phyloP scores from a whole-genome alignment of 176 grass and related monocot species.

The Eremochloa ophiuroides region DNA sequence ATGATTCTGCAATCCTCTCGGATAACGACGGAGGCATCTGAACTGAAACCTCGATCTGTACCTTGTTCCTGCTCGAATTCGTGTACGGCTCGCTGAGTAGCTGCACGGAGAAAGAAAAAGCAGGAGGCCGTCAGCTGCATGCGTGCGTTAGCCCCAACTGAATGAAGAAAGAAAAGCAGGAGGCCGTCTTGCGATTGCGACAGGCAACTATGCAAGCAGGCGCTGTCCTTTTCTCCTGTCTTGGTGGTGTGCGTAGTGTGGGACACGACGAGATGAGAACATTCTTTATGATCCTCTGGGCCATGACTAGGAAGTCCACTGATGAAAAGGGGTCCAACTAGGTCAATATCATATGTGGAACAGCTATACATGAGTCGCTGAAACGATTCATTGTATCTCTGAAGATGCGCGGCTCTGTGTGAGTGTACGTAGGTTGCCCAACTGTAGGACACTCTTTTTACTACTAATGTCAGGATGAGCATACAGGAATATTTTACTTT shows the following conservation, averaged over 20 bases:
- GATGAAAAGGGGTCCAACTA: conserved; percentile 30
- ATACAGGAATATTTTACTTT: conserved; percentile 24
- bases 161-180: neutral
- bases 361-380: conserved; percentile 38
- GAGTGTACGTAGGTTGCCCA: neutral
- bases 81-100: conserved; percentile 89
- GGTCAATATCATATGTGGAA: conserved; percentile 54
- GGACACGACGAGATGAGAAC: conserved; percentile 35
- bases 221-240: conserved; percentile 45
- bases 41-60: conserved; percentile 5
- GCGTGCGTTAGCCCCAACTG: neutral
- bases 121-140: conserved; percentile 18
- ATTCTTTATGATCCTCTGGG: conserved; percentile 44
- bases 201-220: neutral
- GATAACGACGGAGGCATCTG: neutral
- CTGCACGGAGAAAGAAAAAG: conserved; percentile 49
- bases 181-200: conserved; percentile 18
- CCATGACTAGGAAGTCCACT: conserved; percentile 57
- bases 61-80: conserved; percentile 59
- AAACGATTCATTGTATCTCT: conserved; percentile 40
- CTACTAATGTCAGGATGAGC: conserved; percentile 28
- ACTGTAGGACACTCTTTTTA: conserved; percentile 29
- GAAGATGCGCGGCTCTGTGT: conserved; percentile 11
- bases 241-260: neutral
- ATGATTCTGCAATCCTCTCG: neutral